Percentiles rank a stretch among this genome's conserved stretches.
phyloP scores from a whole-genome alignment of 805 yeast species.

The Starmerella floricola region DNA sequence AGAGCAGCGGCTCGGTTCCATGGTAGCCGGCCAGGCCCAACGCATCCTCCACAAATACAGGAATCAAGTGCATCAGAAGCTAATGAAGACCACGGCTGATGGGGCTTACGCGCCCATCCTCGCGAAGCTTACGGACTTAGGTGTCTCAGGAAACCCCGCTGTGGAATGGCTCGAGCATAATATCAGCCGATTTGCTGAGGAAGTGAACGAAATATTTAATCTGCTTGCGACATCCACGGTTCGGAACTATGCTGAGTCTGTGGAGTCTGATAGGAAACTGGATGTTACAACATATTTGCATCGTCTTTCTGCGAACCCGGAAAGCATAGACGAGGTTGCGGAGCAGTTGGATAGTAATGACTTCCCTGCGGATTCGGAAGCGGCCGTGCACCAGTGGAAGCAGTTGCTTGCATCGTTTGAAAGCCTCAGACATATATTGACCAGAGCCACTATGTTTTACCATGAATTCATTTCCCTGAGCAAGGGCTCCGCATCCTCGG shows the following conservation, averaged over 20 bases:
- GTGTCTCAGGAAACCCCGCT: slow-evolving; percentile 54
- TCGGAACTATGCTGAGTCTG: slow-evolving; percentile 9
- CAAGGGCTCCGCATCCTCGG: slow-evolving; percentile 6
- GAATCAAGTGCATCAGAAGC: slow-evolving; percentile 39
- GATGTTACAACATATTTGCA: slow-evolving; percentile 14
- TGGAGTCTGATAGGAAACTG: slow-evolving; percentile 5
- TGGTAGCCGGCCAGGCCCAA: slow-evolving; percentile 48
- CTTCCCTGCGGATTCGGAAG: slow-evolving; percentile 10
- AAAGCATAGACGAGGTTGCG: neutral
- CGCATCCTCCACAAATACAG: slow-evolving; percentile 44
- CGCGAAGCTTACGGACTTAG: slow-evolving; percentile 48
- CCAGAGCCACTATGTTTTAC: slow-evolving; percentile 19
- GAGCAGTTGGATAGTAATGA: neutral
- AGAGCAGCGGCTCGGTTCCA: slow-evolving; percentile 32
- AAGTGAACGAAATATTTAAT: slow-evolving; percentile 16
- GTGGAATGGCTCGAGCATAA: slow-evolving; percentile 48
- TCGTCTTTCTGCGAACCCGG: neutral
- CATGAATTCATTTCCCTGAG: slow-evolving; percentile 20
- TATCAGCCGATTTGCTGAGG: slow-evolving; percentile 31
- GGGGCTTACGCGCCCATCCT: slow-evolving; percentile 31
- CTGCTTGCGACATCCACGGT: slow-evolving; percentile 2
- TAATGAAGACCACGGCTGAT: slow-evolving; percentile 29
- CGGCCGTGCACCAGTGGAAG: slow-evolving; percentile 18
- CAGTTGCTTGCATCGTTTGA: slow-evolving; percentile 9
- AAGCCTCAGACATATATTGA: slow-evolving; percentile 13